A percentile compares a stretch with the other conserved stretches of the same genome.
phyloP scores from a whole-genome alignment of 2,329 filamentous ascomycete genomes.

The Aspergillus ibericus region DNA sequence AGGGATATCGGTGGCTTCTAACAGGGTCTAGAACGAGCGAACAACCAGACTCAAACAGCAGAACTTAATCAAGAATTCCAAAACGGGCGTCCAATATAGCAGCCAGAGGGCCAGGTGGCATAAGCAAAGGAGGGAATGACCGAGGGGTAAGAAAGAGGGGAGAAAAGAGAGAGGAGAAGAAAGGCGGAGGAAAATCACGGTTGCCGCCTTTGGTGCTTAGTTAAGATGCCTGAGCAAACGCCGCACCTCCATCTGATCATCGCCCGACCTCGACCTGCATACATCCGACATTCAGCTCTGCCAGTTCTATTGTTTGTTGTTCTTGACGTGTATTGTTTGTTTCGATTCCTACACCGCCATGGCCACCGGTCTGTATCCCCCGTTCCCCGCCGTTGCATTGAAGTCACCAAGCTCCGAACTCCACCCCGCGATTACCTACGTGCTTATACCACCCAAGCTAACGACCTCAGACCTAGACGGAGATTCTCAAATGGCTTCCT shows the following conservation, averaged over 20 bases:
- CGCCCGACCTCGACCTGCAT: neutral
- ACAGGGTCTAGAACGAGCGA: neutral
- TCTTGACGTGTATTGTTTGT: neutral
- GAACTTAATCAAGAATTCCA: neutral
- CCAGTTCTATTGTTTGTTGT: neutral
- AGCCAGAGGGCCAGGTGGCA: neutral
- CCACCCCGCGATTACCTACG: neutral
- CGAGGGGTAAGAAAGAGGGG: neutral
- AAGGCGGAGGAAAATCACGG: constrained; percentile 1
- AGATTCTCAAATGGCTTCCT: constrained; percentile 58
- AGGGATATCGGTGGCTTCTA: neutral
- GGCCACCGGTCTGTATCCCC: constrained; percentile 23
- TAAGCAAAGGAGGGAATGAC: constrained; percentile 3
- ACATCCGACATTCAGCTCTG: neutral
- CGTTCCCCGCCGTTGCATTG: neutral
- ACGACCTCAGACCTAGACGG: constrained; percentile 50
- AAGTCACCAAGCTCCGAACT: neutral
- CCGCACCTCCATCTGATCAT: neutral
- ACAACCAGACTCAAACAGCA: neutral
- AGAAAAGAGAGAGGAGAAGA: neutral
- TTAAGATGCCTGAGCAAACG: constrained; percentile 5
- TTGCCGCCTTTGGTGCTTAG: constrained; percentile 14
- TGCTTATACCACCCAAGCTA: neutral
- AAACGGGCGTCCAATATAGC: neutral
- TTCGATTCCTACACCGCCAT: constrained; percentile 12